A percentile compares a stretch with the other conserved stretches of the same genome.
Conservation (phyloP, 78 protist species). For the Reticulomyxa filosa region DNA sequence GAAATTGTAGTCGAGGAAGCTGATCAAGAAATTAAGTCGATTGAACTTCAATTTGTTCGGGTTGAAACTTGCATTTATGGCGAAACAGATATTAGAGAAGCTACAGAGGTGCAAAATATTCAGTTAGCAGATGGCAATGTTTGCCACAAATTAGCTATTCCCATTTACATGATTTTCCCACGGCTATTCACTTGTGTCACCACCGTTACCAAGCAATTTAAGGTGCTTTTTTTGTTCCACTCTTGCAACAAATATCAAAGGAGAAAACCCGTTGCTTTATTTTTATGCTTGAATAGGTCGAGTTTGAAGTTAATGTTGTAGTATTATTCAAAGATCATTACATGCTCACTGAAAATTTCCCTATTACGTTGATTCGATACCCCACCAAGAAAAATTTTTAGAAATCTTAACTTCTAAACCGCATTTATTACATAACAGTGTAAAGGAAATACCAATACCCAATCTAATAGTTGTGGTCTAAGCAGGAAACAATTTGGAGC, state of each 20-base stretch:
- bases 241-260: too few species aligned
- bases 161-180: not conserved
- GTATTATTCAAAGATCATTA: not conserved
- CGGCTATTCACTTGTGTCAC: not conserved
- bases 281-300: too few species aligned
- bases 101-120: constrained; percentile 55
- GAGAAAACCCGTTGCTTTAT: too few species aligned
- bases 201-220: not conserved
- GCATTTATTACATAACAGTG: too few species aligned
- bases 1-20: constrained; percentile 8
- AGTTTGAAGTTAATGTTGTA: not conserved
- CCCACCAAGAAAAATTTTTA: too few species aligned
- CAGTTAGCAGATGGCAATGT: constrained; percentile 2
- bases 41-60: constrained; percentile 13
- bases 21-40: not conserved
- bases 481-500: too few species aligned
- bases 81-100: not conserved
- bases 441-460: too few species aligned
- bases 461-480: too few species aligned
- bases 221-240: too few species aligned
- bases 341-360: not conserved
- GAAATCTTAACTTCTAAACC: too few species aligned
- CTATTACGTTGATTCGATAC: not conserved
- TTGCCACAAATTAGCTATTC: not conserved
- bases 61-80: constrained; percentile 4